Evolutionary conservation across 176 grass and related monocot genomes (phyloP).

Genomic region (Carex parvula): DNA sequence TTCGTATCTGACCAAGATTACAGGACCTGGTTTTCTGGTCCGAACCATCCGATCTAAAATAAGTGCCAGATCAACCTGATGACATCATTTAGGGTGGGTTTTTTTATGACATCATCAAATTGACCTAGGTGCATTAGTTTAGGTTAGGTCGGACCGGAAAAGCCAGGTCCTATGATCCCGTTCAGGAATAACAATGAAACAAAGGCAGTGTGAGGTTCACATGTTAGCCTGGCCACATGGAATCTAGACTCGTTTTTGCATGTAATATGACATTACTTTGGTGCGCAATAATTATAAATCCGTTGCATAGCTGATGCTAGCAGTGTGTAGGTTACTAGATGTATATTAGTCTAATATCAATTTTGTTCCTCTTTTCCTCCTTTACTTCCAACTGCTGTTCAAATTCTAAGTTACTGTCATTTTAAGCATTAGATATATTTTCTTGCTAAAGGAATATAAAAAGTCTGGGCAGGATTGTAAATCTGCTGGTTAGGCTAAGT

Average conservation of each 20-base stretch:
- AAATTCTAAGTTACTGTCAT: neutral
- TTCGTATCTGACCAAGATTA: neutral
- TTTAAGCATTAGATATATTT: neutral
- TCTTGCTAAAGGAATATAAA: neutral
- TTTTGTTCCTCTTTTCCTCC: neutral
- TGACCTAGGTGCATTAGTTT: neutral
- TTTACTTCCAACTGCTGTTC: neutral
- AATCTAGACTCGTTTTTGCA: neutral
- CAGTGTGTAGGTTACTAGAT: neutral
- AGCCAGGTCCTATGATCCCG: neutral
- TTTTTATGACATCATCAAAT: neutral
- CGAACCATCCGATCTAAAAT: neutral
- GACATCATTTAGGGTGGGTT: neutral
- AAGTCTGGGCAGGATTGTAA: neutral
- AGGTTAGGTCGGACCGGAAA: neutral
- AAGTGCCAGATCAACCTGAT: neutral
- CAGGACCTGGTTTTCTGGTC: neutral
- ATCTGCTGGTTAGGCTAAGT: neutral
- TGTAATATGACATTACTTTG: neutral
- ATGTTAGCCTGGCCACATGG: neutral
- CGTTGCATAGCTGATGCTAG: neutral
- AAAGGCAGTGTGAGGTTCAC: neutral
- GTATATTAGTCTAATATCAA: neutral
- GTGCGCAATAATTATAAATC: neutral
- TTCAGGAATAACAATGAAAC: neutral